Percentiles rank a stretch among this genome's conserved stretches.
phyloP scores from a whole-genome alignment of 2,329 filamentous ascomycete genomes.

The Myriosclerotinia duriaeana region DNA sequence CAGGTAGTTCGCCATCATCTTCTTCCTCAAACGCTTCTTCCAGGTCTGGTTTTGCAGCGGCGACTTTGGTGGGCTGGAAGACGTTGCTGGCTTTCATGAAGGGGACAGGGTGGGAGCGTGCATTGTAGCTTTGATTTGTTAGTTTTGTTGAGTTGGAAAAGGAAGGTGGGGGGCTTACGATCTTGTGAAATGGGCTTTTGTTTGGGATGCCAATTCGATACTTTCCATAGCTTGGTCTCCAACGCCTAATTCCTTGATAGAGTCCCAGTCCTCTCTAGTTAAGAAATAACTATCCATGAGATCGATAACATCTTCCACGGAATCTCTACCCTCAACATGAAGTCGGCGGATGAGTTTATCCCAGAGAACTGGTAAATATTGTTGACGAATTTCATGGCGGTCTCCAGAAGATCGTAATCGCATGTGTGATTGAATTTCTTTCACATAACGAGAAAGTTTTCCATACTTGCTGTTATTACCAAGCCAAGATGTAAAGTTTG shows the following conservation, averaged over 20 bases:
- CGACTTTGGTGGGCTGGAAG: conserved; percentile 65
- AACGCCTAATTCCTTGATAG: conserved; percentile 85
- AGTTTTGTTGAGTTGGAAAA: background rate
- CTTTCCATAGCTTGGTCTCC: conserved; percentile 75
- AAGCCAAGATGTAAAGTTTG: conserved; percentile 86
- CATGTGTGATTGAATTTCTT: conserved; percentile 97
- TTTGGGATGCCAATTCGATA: conserved; percentile 77
- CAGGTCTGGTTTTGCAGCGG: conserved; percentile 81
- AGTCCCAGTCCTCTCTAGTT: conserved; percentile 92
- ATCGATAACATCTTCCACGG: conserved; percentile 79
- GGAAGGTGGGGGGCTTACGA: conserved; percentile 57
- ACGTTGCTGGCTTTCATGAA: conserved; percentile 93
- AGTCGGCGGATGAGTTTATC: conserved; percentile 73
- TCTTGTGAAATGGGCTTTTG: conserved; percentile 87
- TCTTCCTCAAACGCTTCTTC: conserved; percentile 96
- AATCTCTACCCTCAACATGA: conserved; percentile 76
- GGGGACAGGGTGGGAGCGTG: conserved; percentile 80
- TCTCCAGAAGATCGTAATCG: conserved; percentile 86
- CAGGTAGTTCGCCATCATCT: conserved; percentile 68
- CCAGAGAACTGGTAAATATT: conserved; percentile 90
- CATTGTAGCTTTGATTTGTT: conserved; percentile 66
- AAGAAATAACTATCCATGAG: conserved; percentile 97
- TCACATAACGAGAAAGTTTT: conserved; percentile 75
- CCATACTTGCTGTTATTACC: conserved; percentile 89
- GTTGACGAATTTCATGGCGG: conserved; percentile 88